phyloP scores from a whole-genome alignment of 1,284 basidiomycete species.

The Vanrija sp. region DNA sequence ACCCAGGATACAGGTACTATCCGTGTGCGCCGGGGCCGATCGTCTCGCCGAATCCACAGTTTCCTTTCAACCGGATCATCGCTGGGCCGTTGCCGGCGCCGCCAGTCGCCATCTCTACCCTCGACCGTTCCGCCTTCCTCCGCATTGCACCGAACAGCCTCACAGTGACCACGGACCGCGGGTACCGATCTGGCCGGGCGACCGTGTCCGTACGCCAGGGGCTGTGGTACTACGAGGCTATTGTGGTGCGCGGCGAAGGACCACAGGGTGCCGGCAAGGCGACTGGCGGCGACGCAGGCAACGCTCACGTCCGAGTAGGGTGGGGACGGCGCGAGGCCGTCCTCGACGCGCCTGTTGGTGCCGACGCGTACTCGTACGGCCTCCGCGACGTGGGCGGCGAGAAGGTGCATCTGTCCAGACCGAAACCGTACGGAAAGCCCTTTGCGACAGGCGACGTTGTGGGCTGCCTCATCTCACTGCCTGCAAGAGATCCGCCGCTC shows the following conservation, averaged over 20 bases:
- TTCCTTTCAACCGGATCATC: conserved; percentile 46
- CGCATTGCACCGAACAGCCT: conserved; percentile 77
- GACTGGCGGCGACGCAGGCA: conserved; percentile 26
- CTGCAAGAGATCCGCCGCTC: conserved; percentile 55
- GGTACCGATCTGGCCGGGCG: conserved; percentile 82
- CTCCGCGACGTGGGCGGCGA: conserved; percentile 88
- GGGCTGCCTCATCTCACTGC: conserved; percentile 67
- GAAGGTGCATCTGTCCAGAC: conserved; percentile 78
- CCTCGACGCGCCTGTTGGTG: conserved; percentile 85
- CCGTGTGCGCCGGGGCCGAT: conserved; percentile 48
- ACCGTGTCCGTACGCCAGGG: conserved; percentile 88
- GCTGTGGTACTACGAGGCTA: conserved; percentile 91
- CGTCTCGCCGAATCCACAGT: conserved; percentile 30
- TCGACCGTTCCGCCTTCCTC: conserved; percentile 57
- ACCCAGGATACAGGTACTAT: conserved; percentile 48
- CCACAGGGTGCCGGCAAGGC: conserved; percentile 52
- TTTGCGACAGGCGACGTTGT: conserved; percentile 84
- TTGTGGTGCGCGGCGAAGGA: conserved; percentile 64
- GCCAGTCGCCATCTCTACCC: conserved; percentile 48
- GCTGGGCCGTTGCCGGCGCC: conserved; percentile 34
- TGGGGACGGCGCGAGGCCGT: conserved; percentile 89
- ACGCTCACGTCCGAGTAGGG: conserved; percentile 78
- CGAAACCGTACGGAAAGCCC: conserved; percentile 66
- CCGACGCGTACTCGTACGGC: conserved; percentile 92
- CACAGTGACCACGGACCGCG: conserved; percentile 74